Percentiles rank a stretch among this genome's conserved stretches.
Conservation (phyloP, 2,329 filamentous ascomycete species). For the Colletotrichum scovillei region DNA sequence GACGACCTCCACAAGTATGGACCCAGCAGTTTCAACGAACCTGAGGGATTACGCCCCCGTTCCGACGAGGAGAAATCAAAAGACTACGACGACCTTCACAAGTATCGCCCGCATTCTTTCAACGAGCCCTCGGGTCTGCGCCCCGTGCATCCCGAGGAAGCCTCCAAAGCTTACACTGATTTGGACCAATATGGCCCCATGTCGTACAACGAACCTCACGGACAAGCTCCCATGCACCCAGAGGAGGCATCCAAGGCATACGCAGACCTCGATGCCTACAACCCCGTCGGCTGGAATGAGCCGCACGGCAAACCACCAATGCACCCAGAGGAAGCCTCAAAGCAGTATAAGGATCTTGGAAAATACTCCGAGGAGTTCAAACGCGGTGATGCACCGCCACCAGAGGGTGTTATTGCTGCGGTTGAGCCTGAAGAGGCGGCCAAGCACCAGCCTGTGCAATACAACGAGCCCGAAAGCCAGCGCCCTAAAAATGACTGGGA, state of each 20-base stretch:
- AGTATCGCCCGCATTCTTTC: slow-evolving; percentile 46
- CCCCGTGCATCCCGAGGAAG: slow-evolving; percentile 46
- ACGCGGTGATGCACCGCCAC: slow-evolving; percentile 37
- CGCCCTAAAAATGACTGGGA: slow-evolving; percentile 49
- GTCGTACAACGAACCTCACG: slow-evolving; percentile 38
- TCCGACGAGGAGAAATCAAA: slow-evolving; percentile 53
- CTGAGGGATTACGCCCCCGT: slow-evolving; percentile 45
- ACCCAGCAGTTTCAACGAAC: slow-evolving; percentile 50
- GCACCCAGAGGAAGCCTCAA: slow-evolving; percentile 48
- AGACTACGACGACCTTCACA: slow-evolving; percentile 49
- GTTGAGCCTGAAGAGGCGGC: slow-evolving; percentile 25
- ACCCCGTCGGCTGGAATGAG: slow-evolving; percentile 40
- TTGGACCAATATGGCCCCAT: slow-evolving; percentile 50
- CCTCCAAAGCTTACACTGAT: slow-evolving; percentile 52
- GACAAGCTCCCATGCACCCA: slow-evolving; percentile 25
- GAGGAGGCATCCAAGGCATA: slow-evolving; percentile 33
- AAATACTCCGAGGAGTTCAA: slow-evolving; percentile 44
- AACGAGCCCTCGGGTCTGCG: slow-evolving; percentile 49
- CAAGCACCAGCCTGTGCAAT: slow-evolving; percentile 27
- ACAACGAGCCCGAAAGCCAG: slow-evolving; percentile 34
- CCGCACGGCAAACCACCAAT: slow-evolving; percentile 34
- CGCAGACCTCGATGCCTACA: slow-evolving; percentile 35
- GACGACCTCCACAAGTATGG: slow-evolving; percentile 51
- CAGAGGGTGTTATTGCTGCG: slow-evolving; percentile 11
- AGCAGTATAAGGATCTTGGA: slow-evolving; percentile 49